Conservation (phyloP, 2,329 filamentous ascomycete genomes). For the Aspergillus spinulosporus region DNA sequence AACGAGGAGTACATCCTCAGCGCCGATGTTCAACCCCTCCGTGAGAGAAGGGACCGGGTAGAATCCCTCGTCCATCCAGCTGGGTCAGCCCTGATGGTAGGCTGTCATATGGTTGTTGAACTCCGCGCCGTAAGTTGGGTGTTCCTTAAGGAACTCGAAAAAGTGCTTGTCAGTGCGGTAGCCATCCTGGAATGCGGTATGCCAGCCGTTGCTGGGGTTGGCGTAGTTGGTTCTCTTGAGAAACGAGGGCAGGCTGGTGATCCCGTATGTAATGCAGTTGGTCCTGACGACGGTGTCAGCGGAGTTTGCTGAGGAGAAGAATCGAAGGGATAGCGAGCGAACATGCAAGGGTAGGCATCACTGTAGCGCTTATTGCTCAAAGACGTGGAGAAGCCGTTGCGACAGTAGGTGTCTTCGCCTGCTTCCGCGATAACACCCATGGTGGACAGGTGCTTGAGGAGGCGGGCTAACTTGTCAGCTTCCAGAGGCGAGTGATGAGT, state of each 20-base stretch:
- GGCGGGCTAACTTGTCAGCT: slow-evolving; percentile 22
- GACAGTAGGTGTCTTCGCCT: slow-evolving; percentile 34
- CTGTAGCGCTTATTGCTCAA: slow-evolving; percentile 26
- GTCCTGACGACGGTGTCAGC: slow-evolving; percentile 24
- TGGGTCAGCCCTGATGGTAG: slow-evolving; percentile 29
- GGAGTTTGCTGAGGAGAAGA: not conserved
- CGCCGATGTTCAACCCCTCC: slow-evolving; percentile 6
- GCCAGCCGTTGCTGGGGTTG: slow-evolving; percentile 28
- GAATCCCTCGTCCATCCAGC: slow-evolving; percentile 36
- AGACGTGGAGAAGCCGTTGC: slow-evolving; percentile 34
- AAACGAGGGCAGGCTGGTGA: slow-evolving; percentile 28
- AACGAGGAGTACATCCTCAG: slow-evolving; percentile 35
- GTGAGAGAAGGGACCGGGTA: slow-evolving; percentile 29
- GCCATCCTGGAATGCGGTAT: slow-evolving; percentile 30
- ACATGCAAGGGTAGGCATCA: slow-evolving; percentile 32
- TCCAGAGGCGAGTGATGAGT: not conserved
- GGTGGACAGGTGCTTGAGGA: slow-evolving; percentile 38
- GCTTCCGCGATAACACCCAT: slow-evolving; percentile 39
- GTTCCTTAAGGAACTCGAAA: slow-evolving; percentile 29
- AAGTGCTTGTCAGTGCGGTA: slow-evolving; percentile 30
- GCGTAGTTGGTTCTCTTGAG: slow-evolving; percentile 29
- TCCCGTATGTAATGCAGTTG: slow-evolving; percentile 28
- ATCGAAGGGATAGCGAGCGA: not conserved
- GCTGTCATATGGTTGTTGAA: slow-evolving; percentile 34
- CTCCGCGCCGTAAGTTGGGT: slow-evolving; percentile 23